phyloP scores from a whole-genome alignment of 169 alveolate species.

The Hepatocystis sp. region DNA sequence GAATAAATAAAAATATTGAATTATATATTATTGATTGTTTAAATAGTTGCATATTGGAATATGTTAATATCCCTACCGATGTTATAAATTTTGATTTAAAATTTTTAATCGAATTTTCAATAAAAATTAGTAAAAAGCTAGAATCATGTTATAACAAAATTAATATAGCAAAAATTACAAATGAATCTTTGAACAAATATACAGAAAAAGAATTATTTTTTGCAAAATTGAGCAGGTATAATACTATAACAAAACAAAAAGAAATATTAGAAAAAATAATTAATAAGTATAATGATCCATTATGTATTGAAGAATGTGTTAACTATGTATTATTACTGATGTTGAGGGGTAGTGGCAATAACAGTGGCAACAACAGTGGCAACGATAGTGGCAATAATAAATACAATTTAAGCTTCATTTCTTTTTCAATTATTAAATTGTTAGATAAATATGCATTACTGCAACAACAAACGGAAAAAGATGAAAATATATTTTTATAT shows the following conservation, averaged over 20 bases:
- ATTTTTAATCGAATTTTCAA: slow-evolving; percentile 20
- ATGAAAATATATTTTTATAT: slow-evolving; percentile 20
- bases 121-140: slow-evolving; percentile 26
- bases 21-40: slow-evolving; percentile 35
- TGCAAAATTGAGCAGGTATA: slow-evolving; percentile 17
- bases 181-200: neutral
- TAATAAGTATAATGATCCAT: slow-evolving; percentile 8
- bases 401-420: slow-evolving; percentile 7
- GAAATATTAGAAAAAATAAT: slow-evolving; percentile 44
- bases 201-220: slow-evolving; percentile 49
- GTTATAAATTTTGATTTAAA: slow-evolving; percentile 3
- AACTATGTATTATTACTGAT: slow-evolving; percentile 6
- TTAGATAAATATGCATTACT: slow-evolving; percentile 43
- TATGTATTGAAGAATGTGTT: slow-evolving; percentile 20
- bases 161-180: slow-evolving; percentile 8
- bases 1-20: slow-evolving; percentile 41
- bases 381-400: slow-evolving; percentile 1
- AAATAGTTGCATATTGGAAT: slow-evolving; percentile 27
- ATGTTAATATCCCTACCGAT: too few species aligned
- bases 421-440: slow-evolving; percentile 40
- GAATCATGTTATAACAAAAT: slow-evolving; percentile 32
- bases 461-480: too few species aligned
- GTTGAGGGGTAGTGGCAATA: too few species aligned
- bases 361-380: too few species aligned
- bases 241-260: slow-evolving; percentile 34